Evolutionary conservation across 2,329 filamentous ascomycete species (phyloP), one percentile per base, ranked within the genome.

Genomic region (Paradendryphiella salina): DNA sequence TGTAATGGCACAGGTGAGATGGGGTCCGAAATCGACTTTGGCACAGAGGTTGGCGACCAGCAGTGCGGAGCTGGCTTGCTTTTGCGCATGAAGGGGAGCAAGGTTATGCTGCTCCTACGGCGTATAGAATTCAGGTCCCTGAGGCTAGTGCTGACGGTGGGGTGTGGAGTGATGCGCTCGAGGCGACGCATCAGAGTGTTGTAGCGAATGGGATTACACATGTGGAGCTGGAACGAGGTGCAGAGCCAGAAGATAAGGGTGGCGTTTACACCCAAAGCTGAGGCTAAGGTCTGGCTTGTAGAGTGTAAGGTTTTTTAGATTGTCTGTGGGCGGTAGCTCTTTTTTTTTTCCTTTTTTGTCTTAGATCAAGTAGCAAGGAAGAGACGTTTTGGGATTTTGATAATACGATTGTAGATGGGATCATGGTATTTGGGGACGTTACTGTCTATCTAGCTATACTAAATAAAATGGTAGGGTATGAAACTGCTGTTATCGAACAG

Each of bases 11-110:
- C 62, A 0, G 56, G 23, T 10, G 23, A 69, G 10, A 46, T 75
- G 11, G 75, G 73, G 73, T 75, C 66, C 47, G 54, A 65, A 8
- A 69, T 76, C 32, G 68, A 74, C 39, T 75, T 76, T 48, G 72
- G 70, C 3, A 45, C 50, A 1, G 31, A 50, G 1, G 73, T 66
- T 1, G 46, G 46, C 54, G 5, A 57, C 64, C 4, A 64, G 56
- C 20, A 63, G 67, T 34, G 66, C 70, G n/a, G 73, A 75, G 46
- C 53, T 76, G 40, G 72, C 73, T 0, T 75, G 75, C n/a, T 37
- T 75, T 73, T 32, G 63, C 57, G 6, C 60, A 74, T 28, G 55
- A 56, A 2, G 47, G n/a, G n/a, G n/a, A 41, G 0, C 64, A 67
- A 11, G 64, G 63, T 0, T 72, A 70, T 32, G 69, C 63, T 9